Percentiles rank a stretch among this genome's conserved stretches.
phyloP scores from a whole-genome alignment of 768 basidiomycete species.

The Suillus luteus region DNA sequence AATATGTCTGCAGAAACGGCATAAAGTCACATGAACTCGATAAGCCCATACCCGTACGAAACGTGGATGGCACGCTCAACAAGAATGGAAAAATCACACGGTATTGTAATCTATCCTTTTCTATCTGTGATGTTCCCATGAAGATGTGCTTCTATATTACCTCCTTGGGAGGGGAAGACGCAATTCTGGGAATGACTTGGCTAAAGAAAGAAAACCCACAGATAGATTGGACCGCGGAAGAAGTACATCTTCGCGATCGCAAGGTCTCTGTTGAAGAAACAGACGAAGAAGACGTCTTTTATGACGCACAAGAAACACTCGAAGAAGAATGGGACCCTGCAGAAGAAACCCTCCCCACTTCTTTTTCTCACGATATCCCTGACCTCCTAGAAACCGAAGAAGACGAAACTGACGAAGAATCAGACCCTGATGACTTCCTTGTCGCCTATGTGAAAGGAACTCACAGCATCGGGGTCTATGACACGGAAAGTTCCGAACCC shows the following conservation, averaged over 20 bases:
- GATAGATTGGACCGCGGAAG: neutral
- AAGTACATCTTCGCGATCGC: neutral
- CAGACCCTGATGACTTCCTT: no score
- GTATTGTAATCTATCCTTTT: neutral
- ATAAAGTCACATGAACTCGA: no score
- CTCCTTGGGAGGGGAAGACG: neutral
- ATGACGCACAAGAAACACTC: no score
- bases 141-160: neutral
- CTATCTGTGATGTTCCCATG: neutral
- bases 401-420: no score
- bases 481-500: no score
- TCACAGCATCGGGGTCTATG: no score
- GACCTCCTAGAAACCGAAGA: no score
- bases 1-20: no score
- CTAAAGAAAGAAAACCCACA: neutral
- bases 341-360: no score
- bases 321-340: neutral
- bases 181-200: neutral
- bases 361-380: no score
- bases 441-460: no score
- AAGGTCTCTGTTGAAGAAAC: neutral
- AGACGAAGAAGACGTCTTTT: no score
- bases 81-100: neutral
- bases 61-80: neutral
- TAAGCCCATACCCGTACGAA: neutral